A percentile compares a stretch with the other conserved stretches of the same genome.
phyloP scores from a whole-genome alignment of 1,139 yeast genomes.

The Zygosaccharomyces sapae region DNA sequence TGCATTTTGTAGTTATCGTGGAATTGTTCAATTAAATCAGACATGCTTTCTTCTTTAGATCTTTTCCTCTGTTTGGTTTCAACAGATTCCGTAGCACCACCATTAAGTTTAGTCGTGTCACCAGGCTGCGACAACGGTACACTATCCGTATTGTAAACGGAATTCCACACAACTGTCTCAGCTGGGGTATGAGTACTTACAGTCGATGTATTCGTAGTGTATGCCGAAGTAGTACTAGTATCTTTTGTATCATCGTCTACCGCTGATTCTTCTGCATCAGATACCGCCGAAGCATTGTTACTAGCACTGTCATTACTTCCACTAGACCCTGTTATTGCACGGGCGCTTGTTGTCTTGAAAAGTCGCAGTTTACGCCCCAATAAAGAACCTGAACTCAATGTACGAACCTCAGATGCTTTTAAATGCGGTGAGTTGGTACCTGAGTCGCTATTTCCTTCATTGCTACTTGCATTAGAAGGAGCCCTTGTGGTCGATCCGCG shows the following conservation, averaged over 20 bases:
- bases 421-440: slow-evolving; percentile 8
- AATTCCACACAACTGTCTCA: slow-evolving; percentile 13
- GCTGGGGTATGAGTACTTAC: slow-evolving; percentile 1
- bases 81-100: slow-evolving; percentile 8
- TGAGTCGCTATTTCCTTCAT: slow-evolving; percentile 8
- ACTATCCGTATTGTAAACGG: slow-evolving; percentile 8
- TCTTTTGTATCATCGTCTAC: slow-evolving; percentile 6
- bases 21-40: slow-evolving; percentile 25
- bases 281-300: slow-evolving; percentile 6
- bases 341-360: slow-evolving; percentile 19
- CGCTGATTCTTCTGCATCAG: slow-evolving; percentile 13
- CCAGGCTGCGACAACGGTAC: slow-evolving; percentile 5
- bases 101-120: slow-evolving; percentile 10
- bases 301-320: slow-evolving; percentile 8
- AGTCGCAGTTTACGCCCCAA: slow-evolving; percentile 28
- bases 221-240: background rate
- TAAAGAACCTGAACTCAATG: slow-evolving; percentile 30
- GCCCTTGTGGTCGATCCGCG: slow-evolving; percentile 5
- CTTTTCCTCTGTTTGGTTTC: slow-evolving; percentile 8
- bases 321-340: slow-evolving; percentile 9
- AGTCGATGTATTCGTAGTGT: background rate
- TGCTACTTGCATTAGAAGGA: slow-evolving; percentile 8
- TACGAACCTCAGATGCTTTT: slow-evolving; percentile 17
- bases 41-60: slow-evolving; percentile 16
- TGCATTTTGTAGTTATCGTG: slow-evolving; percentile 27